A percentile compares a stretch with the other conserved stretches of the same genome.
Evolutionary conservation across 2,329 filamentous ascomycete genomes (phyloP).

Genomic region (Colletotrichum tropicicola): DNA sequence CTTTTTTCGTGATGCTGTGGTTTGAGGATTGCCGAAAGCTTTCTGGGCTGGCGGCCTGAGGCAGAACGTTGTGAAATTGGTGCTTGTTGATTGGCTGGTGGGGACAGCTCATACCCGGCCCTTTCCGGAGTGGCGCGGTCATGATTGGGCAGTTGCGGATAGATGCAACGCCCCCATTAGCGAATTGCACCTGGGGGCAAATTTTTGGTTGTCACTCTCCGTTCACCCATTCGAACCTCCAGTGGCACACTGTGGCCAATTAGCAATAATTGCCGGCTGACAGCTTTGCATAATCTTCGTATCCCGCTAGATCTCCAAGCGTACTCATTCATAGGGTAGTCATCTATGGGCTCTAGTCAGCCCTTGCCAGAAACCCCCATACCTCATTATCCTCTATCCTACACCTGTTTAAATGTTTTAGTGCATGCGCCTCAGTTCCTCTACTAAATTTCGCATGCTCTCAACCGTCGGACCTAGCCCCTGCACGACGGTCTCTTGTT

Average conservation of each 20-base stretch:
- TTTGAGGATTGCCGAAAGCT: constrained; percentile 39
- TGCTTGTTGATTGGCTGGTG: constrained; percentile 52
- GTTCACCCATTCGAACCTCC: neutral
- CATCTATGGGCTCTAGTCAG: no score
- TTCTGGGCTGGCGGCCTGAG: constrained; percentile 29
- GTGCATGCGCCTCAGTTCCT: constrained; percentile 70
- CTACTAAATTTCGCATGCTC: constrained; percentile 68
- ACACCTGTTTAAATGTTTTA: constrained; percentile 42
- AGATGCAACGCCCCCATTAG: constrained; percentile 20
- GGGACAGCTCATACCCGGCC: constrained; percentile 28
- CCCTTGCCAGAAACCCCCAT: constrained; percentile 1
- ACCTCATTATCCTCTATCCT: neutral
- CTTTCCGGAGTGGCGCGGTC: constrained; percentile 30
- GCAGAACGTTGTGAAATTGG: constrained; percentile 55
- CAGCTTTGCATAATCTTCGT: neutral
- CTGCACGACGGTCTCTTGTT: constrained; percentile 61
- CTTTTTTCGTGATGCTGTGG: constrained; percentile 35
- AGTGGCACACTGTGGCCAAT: neutral
- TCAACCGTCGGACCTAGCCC: constrained; percentile 69
- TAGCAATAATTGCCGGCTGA: neutral
- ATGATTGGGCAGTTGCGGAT: constrained; percentile 3
- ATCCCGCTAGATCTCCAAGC: neutral
- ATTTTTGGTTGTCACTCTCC: neutral
- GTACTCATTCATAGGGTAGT: neutral
- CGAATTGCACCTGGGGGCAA: neutral